These are phyloP conservation scores for Tricholoma saponaceum DNA, from an alignment of 768 basidiomycete species.

Conservation along the genomic window DNA sequence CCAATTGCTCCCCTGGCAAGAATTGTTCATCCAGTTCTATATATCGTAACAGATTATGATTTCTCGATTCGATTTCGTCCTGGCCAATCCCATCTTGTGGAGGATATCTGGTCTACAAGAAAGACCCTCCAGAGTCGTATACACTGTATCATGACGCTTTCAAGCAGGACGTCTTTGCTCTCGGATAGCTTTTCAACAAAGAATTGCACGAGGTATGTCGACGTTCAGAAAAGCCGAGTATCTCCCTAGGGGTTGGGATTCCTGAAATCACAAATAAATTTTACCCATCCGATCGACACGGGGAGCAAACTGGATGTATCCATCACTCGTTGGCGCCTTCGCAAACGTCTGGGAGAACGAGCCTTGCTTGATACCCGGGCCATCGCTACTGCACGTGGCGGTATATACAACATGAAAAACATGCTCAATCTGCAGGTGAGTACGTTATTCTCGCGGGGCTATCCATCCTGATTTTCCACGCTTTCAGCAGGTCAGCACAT, in stretches of 20 bases:
- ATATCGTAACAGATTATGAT: conserved; percentile 35
- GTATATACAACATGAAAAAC: neutral
- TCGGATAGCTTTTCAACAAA: conserved; percentile 7
- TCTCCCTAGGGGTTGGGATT: conserved; percentile 20
- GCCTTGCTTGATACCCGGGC: too few species aligned
- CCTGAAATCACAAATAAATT: conserved; percentile 16
- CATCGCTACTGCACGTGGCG: neutral
- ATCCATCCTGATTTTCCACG: neutral
- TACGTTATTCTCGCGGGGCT: neutral
- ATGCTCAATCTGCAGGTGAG: neutral
- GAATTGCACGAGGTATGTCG: conserved; percentile 17
- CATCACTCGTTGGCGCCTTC: conserved; percentile 7
- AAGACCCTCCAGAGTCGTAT: conserved; percentile 2
- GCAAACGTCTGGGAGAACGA: too few species aligned
- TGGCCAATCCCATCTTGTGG: conserved; percentile 9
- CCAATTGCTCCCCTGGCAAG: conserved; percentile 24
- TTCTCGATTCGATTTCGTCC: conserved; percentile 17
- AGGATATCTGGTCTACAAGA: conserved; percentile 2
- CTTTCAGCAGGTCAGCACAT: neutral
- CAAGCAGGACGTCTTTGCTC: conserved; percentile 8
- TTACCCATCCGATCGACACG: conserved; percentile 9
- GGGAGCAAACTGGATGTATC: too few species aligned
- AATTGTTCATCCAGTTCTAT: conserved; percentile 30
- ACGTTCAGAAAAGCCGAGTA: neutral
- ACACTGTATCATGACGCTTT: conserved; percentile 2